Percentiles rank a stretch among this genome's conserved stretches.
Evolutionary conservation across 768 basidiomycete species (phyloP).

Genomic region (Cyathus striatus): DNA sequence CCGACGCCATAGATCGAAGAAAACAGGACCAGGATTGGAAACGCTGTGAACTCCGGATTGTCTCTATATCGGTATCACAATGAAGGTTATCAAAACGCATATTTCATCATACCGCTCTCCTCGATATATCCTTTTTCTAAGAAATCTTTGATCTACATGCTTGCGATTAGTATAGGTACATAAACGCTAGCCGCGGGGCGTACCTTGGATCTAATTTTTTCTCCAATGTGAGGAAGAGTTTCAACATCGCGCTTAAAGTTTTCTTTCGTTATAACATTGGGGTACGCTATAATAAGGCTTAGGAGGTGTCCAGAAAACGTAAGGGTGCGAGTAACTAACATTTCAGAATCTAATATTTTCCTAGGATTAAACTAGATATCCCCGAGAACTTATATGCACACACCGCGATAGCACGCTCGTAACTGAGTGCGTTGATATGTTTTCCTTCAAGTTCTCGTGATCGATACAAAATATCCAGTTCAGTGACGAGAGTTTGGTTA

Average conservation of each 20-base stretch:
- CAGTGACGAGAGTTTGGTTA: constrained; percentile 59
- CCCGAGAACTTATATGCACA: no score
- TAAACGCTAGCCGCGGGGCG: no score
- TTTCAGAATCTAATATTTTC: constrained; percentile 23
- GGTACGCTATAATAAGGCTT: constrained; percentile 42
- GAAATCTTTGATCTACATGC: constrained; percentile 57
- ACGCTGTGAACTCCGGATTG: constrained; percentile 40
- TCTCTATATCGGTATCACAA: constrained; percentile 33
- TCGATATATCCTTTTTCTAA: constrained; percentile 45
- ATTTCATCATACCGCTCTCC: constrained; percentile 46
- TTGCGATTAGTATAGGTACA: no score
- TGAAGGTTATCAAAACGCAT: not conserved
- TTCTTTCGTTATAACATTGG: constrained; percentile 30
- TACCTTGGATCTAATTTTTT: constrained; percentile 48
- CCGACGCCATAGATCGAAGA: constrained; percentile 71
- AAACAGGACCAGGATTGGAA: constrained; percentile 57
- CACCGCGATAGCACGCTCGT: constrained; percentile 69
- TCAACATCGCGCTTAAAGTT: constrained; percentile 31
- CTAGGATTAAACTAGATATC: no score
- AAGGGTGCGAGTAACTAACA: constrained; percentile 11
- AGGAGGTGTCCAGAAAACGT: no score
- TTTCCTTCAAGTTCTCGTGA: constrained; percentile 65
- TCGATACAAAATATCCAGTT: constrained; percentile 53
- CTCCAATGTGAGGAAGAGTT: constrained; percentile 44
- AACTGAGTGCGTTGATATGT: constrained; percentile 62